Evolutionary conservation across 352 stramenopile genomes (phyloP), one percentile per base, ranked within the genome.

Genomic region (Globisporangium sylvaticum): DNA sequence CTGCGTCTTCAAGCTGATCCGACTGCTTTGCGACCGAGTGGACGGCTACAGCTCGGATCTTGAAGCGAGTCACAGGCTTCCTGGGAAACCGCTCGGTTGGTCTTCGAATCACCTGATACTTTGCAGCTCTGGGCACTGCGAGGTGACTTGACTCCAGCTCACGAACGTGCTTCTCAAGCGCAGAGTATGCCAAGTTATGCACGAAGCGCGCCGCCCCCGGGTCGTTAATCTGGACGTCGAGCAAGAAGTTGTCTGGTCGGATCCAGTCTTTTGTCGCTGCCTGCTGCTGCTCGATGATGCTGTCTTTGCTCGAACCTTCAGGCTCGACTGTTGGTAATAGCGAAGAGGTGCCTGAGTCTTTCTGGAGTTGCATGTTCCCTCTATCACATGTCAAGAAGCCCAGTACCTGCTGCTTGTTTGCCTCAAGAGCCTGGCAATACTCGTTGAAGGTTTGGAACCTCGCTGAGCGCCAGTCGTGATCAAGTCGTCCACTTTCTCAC

Each of bases 91-190:
- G 80, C 32, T 89, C 78, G 1, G 73, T 73, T 9, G 91, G 89
- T 12, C 81, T 74, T 39, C 80, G 82, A n/a, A 97, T 64, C 25
- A 97, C 73, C 66, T 97, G 90, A 55, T 82, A 87, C 57, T 88
- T 90, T n/a, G 73, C 71, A 44, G 90, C 37, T 0, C 64, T 42
- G 20, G 88, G 90, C n/a, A 97, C 67, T 0, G 66, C 55, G 1
- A 96, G 69, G 50, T 90, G 73, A 31, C 72, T 88, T 4, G 75
- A 71, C 31, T 90, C 84, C 7, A 94, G 61, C 59, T 94, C 85
- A 10, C 79, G 83, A 50, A 88, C 65, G 50, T 76, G 78, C 46
- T 89, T 90, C 18, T 95, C 87, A 27, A 95, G 74, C 1, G 70
- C 55, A 10, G 81, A 76, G 18, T 74, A 76, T 6, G 93, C 67